phyloP scores from a whole-genome alignment of 371 early-diverging fungal genomes.

The Mortierella sp. region DNA sequence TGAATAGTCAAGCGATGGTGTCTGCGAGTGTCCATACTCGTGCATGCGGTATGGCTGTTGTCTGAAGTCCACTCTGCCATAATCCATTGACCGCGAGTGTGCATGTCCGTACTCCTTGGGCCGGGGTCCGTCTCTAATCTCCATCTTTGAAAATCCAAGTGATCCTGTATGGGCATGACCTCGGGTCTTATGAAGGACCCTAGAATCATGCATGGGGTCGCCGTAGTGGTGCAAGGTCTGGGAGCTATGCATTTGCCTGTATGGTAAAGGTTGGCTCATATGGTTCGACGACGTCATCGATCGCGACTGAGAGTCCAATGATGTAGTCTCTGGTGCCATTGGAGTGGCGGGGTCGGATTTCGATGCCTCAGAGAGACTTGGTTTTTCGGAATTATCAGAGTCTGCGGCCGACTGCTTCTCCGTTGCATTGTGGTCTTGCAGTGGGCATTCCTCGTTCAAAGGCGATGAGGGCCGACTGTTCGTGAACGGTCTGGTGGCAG shows the following conservation, averaged over 20 bases:
- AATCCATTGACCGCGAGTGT: constrained; percentile 32
- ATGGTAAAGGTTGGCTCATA: constrained; percentile 4
- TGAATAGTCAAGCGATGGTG: neutral
- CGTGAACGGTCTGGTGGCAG: neutral
- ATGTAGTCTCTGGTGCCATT: neutral
- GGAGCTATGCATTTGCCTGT: constrained; percentile 10
- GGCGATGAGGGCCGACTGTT: constrained; percentile 3
- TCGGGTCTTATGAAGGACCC: constrained; percentile 16
- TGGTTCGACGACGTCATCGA: neutral
- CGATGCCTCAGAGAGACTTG: too few relatives aligned
- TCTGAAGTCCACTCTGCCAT: constrained; percentile 12
- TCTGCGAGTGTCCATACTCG: constrained; percentile 27
- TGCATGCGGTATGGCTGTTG: constrained; percentile 7
- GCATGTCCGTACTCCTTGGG: constrained; percentile 23
- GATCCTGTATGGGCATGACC: constrained; percentile 32
- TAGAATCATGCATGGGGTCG: neutral
- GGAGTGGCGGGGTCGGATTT: neutral
- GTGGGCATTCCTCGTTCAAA: neutral
- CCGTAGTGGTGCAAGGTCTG: neutral
- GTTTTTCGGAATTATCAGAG: too few relatives aligned
- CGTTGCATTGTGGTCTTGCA: neutral
- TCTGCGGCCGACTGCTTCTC: neutral
- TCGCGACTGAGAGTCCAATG: neutral
- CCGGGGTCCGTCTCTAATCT: constrained; percentile 20
- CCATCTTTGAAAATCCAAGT: constrained; percentile 32